Base-by-base conservation (phyloP, 305 asterid species). In the Stenogyne calaminthoides region DNA sequence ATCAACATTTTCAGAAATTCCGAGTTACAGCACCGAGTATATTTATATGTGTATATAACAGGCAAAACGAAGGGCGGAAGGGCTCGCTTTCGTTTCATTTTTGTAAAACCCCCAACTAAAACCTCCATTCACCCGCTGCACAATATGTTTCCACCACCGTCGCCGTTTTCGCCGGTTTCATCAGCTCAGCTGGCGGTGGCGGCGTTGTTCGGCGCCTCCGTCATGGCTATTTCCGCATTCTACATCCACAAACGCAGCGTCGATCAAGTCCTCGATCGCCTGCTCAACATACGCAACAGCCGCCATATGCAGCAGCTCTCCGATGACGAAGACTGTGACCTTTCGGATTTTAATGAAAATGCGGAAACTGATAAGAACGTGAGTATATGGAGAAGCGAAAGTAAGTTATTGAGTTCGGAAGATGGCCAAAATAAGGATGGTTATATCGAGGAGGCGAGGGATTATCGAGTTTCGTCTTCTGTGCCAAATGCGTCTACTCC, bases 121-220 rank as follows among this genome's bases (percentile, higher is more conserved):
- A 65, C 79, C 79, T 54, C 63, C 64, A n/a, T 15, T 2, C 77
- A 9, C 77, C 9, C 40, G 11, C 51, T 29, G 0, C 74, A 20
- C 34, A 22, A 54, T 0, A 88, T 85, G 91, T 64, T 74, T 76
- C 27, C 85, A 36, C 80, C 83, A 64, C 70, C 80, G 76, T 77
- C 83, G 36, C 73, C 82, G 34, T 60, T 55, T 2, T 74, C 89
- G 57, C 78, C 90, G 51, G 79, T 72, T 60, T 77, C 95, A 25
- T 74, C 92, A 46, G 37, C 83, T 40, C 94, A 90, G 6, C 84
- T 91, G 63, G 82, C 96, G 76, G 79, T 91, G 60, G 98, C 97
- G 46, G 96, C 98, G 10, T 59, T 93, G n/a, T 88, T 91, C 79
- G 98, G 98, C 64, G 98, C 97, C 42, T 93, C 97, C 62, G 91